These are phyloP conservation scores for Cladophialophora exuberans DNA, from an alignment of 2,329 filamentous ascomycete genomes.

Conservation along the genomic window DNA sequence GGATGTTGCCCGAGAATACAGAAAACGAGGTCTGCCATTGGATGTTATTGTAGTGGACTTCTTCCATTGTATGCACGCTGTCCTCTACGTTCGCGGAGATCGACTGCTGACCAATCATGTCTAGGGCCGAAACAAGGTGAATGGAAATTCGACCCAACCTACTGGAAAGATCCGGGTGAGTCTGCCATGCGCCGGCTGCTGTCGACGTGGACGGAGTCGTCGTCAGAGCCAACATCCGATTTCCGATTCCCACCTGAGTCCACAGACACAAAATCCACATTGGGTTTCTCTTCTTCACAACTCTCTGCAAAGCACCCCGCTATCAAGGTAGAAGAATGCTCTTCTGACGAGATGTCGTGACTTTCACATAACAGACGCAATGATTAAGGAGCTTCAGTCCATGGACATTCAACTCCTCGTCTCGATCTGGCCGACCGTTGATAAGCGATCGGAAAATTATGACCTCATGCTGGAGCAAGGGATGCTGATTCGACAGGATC, in stretches of 20 bases:
- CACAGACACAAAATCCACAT: conserved; percentile 8
- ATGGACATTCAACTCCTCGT: conserved; percentile 69
- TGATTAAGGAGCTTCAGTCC: conserved; percentile 63
- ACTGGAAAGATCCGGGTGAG: conserved; percentile 65
- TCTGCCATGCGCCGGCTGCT: conserved; percentile 26
- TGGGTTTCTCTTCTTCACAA: conserved; percentile 8
- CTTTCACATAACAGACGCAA: conserved; percentile 50
- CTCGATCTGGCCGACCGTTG: conserved; percentile 70
- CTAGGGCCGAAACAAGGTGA: conserved; percentile 64
- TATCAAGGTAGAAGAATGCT: conserved; percentile 15
- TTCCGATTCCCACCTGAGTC: conserved; percentile 2
- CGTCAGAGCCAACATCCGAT: conserved; percentile 13
- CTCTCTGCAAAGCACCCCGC: conserved; percentile 6
- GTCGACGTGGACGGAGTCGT: conserved; percentile 22
- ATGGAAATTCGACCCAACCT: conserved; percentile 67
- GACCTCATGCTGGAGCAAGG: conserved; percentile 65
- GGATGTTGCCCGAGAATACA: conserved; percentile 63
- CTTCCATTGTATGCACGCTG: conserved; percentile 56
- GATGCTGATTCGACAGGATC: conserved; percentile 62
- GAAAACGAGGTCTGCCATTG: conserved; percentile 58
- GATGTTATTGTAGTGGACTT: conserved; percentile 70
- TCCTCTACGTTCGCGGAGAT: not conserved
- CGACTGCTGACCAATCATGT: not conserved
- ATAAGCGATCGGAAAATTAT: conserved; percentile 62
- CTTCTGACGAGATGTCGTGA: conserved; percentile 18